phyloP scores from a whole-genome alignment of 805 yeast species.

The Cyberlindnera maclurae region DNA sequence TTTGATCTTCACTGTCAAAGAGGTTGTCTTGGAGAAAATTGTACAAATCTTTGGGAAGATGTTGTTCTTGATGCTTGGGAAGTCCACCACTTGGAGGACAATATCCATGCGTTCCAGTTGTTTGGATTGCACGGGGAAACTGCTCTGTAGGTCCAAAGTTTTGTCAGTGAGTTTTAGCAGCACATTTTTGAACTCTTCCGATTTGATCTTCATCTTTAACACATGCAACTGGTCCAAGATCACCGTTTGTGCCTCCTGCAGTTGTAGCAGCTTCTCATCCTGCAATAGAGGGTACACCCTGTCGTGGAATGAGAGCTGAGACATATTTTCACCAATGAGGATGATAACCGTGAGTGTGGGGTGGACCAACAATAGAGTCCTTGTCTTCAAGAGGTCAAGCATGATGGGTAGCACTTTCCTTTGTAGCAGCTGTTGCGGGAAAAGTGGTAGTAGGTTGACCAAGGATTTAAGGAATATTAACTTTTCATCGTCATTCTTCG shows the following conservation, averaged over 20 bases:
- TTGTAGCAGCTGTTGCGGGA: constrained; percentile 35
- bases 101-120: constrained; percentile 38
- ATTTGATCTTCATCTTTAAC: constrained; percentile 37
- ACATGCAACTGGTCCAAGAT: constrained; percentile 42
- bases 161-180: constrained; percentile 37
- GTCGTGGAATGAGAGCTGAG: constrained; percentile 74
- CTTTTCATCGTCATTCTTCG: constrained; percentile 63
- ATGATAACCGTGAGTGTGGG: constrained; percentile 49
- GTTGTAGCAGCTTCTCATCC: constrained; percentile 30
- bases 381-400: constrained; percentile 40
- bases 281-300: constrained; percentile 14
- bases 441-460: constrained; percentile 42
- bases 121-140: constrained; percentile 43
- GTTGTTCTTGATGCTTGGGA: constrained; percentile 63
- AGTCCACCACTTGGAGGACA: constrained; percentile 46
- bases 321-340: constrained; percentile 55
- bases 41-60: constrained; percentile 68
- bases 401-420: constrained; percentile 73
- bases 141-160: constrained; percentile 24
- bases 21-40: constrained; percentile 78
- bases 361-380: constrained; percentile 35
- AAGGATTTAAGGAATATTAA: constrained; percentile 62
- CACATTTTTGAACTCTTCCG: constrained; percentile 37
- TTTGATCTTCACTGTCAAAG: constrained; percentile 67
- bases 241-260: constrained; percentile 35